Conservation (phyloP, 352 stramenopile species). For the Phytophthora europaea region DNA sequence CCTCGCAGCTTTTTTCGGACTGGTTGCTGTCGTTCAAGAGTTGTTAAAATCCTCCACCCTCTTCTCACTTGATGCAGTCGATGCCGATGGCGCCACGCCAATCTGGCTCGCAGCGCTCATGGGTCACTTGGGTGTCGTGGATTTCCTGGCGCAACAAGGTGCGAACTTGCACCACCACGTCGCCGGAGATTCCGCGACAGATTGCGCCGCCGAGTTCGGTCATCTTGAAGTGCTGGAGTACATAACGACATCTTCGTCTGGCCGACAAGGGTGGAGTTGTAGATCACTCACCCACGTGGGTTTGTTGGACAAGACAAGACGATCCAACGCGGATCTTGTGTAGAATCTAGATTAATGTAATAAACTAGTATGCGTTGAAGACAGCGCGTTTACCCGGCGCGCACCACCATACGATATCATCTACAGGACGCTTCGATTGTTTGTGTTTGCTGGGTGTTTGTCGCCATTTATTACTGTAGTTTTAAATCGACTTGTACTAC, state of each 20-base stretch:
- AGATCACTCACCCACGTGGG: constrained; percentile 27
- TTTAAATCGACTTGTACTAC: no score
- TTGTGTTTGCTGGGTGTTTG: no score
- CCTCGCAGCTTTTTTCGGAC: constrained; percentile 48
- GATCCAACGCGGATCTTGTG: constrained; percentile 1
- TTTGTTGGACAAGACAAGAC: constrained; percentile 8
- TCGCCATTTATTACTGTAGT: no score
- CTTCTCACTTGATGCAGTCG: constrained; percentile 39
- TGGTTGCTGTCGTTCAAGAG: constrained; percentile 32
- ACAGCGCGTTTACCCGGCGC: no score
- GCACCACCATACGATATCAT: no score
- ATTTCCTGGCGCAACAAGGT: constrained; percentile 45
- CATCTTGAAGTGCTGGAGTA: constrained; percentile 50
- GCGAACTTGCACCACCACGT: constrained; percentile 36
- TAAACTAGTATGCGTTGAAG: neutral
- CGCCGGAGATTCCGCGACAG: constrained; percentile 29
- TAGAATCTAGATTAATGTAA: neutral
- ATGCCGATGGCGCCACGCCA: constrained; percentile 44
- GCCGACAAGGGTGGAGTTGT: neutral
- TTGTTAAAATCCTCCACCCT: constrained; percentile 19
- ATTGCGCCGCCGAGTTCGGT: constrained; percentile 44
- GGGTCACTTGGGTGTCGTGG: constrained; percentile 47
- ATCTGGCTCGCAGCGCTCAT: constrained; percentile 50
- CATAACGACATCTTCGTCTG: constrained; percentile 37
- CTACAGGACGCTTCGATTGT: no score